Conservation (phyloP, 163 green algal species). For the Chlorella variabilis region DNA sequence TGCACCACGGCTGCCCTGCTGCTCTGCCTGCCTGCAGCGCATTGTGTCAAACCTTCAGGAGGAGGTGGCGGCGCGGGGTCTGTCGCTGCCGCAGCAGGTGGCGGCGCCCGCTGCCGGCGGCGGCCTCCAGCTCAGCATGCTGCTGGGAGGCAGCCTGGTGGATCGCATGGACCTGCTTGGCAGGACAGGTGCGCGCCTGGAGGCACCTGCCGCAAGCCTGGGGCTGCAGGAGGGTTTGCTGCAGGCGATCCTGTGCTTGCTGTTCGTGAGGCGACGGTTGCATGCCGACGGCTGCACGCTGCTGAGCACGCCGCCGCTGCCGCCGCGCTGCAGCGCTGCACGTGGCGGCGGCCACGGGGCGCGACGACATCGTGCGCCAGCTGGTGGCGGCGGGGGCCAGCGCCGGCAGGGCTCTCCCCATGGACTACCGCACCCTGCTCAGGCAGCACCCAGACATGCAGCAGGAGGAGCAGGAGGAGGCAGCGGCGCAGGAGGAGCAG, state of each 20-base stretch:
- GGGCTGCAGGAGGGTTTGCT: too few species aligned
- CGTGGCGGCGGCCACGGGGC: slow-evolving; percentile 59
- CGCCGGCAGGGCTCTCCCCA: slow-evolving; percentile 37
- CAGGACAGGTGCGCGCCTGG: slow-evolving; percentile 21
- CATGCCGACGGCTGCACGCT: too few species aligned
- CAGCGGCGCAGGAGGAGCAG: not conserved
- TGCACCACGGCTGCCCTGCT: not conserved
- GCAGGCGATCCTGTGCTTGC: not conserved
- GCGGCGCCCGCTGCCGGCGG: not conserved
- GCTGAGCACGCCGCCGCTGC: not conserved
- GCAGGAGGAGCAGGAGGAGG: not conserved
- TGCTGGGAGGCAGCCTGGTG: slow-evolving; percentile 38
- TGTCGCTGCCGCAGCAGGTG: slow-evolving; percentile 23
- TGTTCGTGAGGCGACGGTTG: not conserved
- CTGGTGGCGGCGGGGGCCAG: slow-evolving; percentile 57
- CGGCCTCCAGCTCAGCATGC: slow-evolving; percentile 22
- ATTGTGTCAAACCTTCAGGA: slow-evolving; percentile 35
- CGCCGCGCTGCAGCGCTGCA: slow-evolving; percentile 62
- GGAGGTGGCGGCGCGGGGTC: not conserved
- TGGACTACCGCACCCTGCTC: slow-evolving; percentile 47
- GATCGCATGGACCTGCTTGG: slow-evolving; percentile 48
- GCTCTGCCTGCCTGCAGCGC: slow-evolving; percentile 15
- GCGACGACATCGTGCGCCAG: slow-evolving; percentile 60
- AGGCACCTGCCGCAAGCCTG: too few species aligned
- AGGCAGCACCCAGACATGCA: slow-evolving; percentile 22